These are phyloP conservation scores for Trapa bicornis DNA, from an alignment of 345 rosid species.

Conservation along the genomic window DNA sequence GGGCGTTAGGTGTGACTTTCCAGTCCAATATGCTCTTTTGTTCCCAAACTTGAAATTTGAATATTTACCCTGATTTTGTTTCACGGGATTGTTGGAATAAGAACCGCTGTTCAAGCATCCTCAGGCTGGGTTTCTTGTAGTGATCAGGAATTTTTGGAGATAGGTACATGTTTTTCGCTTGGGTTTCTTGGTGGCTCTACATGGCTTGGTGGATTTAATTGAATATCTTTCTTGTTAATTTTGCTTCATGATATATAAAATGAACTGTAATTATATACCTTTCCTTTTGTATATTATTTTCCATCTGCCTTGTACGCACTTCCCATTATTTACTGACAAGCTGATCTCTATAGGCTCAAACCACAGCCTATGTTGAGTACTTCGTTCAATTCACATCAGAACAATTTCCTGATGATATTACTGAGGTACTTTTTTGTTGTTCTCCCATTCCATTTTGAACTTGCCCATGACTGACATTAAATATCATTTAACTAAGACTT, in stretches of 20 bases:
- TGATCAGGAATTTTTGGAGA: no score
- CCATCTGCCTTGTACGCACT: no score
- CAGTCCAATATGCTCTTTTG: not conserved
- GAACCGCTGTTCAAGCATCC: not conserved
- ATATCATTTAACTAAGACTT: not conserved
- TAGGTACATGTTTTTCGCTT: no score
- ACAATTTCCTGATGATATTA: constrained; percentile 82
- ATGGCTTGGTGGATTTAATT: not conserved
- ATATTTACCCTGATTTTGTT: not conserved
- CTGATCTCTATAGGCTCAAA: constrained; percentile 48
- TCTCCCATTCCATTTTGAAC: not conserved
- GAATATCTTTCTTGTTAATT: not conserved
- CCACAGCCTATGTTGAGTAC: constrained; percentile 82
- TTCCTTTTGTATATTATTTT: not conserved
- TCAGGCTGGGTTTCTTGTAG: not conserved
- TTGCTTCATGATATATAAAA: not conserved
- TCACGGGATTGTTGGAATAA: not conserved
- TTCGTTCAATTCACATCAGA: constrained; percentile 89
- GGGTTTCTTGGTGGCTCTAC: no score
- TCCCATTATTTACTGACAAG: not conserved
- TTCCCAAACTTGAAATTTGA: not conserved
- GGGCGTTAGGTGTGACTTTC: not conserved
- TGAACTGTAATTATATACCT: not conserved
- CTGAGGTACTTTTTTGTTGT: constrained; percentile 49
- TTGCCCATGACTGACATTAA: not conserved